These are phyloP conservation scores for Naganishia randhawae DNA, from an alignment of 768 basidiomycete genomes.

Conservation along the genomic window DNA sequence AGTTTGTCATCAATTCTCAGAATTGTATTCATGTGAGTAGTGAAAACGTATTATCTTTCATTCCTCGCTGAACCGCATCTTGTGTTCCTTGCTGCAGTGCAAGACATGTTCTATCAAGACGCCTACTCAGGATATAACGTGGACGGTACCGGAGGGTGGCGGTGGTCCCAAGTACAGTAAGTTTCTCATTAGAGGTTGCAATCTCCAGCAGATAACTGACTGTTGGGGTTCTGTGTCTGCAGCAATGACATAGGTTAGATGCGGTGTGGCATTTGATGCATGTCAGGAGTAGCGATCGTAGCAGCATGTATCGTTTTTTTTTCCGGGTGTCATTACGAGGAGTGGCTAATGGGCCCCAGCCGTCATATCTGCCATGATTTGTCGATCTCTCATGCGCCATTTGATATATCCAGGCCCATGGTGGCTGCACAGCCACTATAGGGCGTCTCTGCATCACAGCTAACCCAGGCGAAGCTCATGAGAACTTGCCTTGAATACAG, in stretches of 20 bases:
- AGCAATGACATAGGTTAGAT: slow-evolving; percentile 14
- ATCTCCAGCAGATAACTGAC: neutral
- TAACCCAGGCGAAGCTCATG: too few species aligned
- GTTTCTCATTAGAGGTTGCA: slow-evolving; percentile 39
- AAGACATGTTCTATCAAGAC: slow-evolving; percentile 93
- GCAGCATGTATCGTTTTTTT: neutral
- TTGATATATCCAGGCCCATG: too few species aligned
- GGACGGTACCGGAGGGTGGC: slow-evolving; percentile 89
- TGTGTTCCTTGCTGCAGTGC: slow-evolving; percentile 62
- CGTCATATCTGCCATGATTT: too few species aligned
- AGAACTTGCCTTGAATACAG: too few species aligned
- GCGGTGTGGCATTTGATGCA: neutral
- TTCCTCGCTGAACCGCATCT: neutral
- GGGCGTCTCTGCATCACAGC: too few species aligned
- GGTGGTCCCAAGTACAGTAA: slow-evolving; percentile 94
- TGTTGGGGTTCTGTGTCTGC: neutral
- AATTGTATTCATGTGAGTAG: slow-evolving; percentile 49
- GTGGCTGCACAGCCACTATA: too few species aligned
- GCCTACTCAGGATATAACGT: slow-evolving; percentile 92
- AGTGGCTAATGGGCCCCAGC: too few species aligned
- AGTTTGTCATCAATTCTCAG: slow-evolving; percentile 94
- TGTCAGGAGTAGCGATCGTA: neutral
- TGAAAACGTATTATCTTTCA: neutral
- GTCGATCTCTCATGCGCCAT: too few species aligned
- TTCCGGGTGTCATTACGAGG: too few species aligned